A percentile compares a stretch with the other conserved stretches of the same genome.
phyloP scores from a whole-genome alignment of 306 rosid species.

The Trichosanthes cucumerina region DNA sequence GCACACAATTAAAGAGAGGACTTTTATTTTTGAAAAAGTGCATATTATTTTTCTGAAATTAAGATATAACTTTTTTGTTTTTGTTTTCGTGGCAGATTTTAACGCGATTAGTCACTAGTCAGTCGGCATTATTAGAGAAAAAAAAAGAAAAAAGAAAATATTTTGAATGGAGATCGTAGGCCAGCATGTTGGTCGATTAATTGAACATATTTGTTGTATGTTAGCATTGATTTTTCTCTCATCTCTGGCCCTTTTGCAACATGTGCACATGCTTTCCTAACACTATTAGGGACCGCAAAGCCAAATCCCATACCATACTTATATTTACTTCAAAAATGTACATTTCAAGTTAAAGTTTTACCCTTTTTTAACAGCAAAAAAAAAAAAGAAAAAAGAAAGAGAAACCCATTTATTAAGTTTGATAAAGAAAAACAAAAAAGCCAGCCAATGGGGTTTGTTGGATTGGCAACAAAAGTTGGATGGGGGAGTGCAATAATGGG shows the following conservation, averaged over 20 bases:
- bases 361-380: neutral
- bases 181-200: constrained; percentile 14
- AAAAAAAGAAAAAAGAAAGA: neutral
- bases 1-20: neutral
- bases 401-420: neutral
- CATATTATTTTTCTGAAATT: neutral
- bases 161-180: constrained; percentile 1
- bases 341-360: neutral
- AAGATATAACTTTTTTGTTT: neutral
- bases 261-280: constrained; percentile 31
- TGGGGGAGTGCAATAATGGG: constrained; percentile 16
- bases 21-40: neutral
- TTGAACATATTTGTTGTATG: constrained; percentile 10
- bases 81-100: neutral
- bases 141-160: neutral
- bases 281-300: constrained; percentile 15
- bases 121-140: neutral
- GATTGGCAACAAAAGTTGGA: constrained; percentile 4
- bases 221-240: neutral
- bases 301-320: neutral
- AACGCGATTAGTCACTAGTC: neutral
- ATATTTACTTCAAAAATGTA: neutral
- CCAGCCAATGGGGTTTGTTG: neutral
- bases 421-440: neutral
- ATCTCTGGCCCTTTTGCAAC: constrained; percentile 15